Evolutionary conservation across 495 filamentous ascomycete genomes (phyloP), one percentile per base, ranked within the genome.

Genomic region (Tuber magnatum): DNA sequence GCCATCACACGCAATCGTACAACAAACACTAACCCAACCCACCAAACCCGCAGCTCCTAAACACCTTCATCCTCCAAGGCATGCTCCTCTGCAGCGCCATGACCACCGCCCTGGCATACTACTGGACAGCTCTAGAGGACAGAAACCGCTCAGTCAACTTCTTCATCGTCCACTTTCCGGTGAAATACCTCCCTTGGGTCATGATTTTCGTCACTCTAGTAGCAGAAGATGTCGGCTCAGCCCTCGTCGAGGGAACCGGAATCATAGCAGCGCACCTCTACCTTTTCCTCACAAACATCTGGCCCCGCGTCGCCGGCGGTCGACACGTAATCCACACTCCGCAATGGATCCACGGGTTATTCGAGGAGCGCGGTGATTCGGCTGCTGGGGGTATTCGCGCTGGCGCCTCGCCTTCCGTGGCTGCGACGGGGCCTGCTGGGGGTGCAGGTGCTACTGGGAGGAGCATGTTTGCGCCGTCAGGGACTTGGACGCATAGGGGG

Each of bases 221-320:
- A 12, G 74, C 77, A 68, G 76, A 71, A 18, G 81, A 76, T 61
- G 69, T 72, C 56, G n/a, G 42, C 22, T 70, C 81, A 71, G 70
- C 78, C 56, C 76, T 81, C 35, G 71, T 80, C 28, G 75, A 82
- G 68, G 78, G 75, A 39, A 82, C 81, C n/a, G 81, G 81, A 0
- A 42, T 82, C 48, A 73, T 77, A 38, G 81, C 81, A 42, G 75
- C 81, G 32, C 81, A 82, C 48, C 65, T 77, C 28, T 82, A 82
- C 44, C 78, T 82, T 46, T 82, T 82, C 38, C 70, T 82, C 35
- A 82, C 81, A 28, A 74, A 82, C 24, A 82, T 82, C 65, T 82
- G 77, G 68, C 81, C 81, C 32, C 76, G 74, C 43, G 74, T 81
- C 70, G 81, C 77, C 38, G 80, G 77, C 3, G 81, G 81, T 32